These are phyloP conservation scores for Yarrowia divulgata DNA, from an alignment of 805 yeast genomes.

Conservation along the genomic window DNA sequence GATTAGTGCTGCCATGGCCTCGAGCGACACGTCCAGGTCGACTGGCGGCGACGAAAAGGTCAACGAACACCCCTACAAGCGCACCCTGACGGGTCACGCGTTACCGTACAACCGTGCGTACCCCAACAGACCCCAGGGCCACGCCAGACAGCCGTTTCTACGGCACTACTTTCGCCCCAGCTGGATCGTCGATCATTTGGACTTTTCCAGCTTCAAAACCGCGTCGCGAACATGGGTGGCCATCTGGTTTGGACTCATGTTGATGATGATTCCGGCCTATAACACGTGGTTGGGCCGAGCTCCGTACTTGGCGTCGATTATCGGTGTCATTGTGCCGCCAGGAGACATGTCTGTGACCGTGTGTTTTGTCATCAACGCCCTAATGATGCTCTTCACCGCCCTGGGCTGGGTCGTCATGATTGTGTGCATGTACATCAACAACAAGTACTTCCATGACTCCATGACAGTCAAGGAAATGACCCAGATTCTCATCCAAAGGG, in stretches of 20 bases:
- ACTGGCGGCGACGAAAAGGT: slow-evolving; percentile 9
- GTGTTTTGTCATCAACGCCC: slow-evolving; percentile 1
- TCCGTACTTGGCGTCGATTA: slow-evolving; percentile 14
- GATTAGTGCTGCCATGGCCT: not conserved
- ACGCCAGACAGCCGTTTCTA: not conserved
- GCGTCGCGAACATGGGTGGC: slow-evolving; percentile 13
- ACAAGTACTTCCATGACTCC: slow-evolving; percentile 7
- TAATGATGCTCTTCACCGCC: slow-evolving; percentile 10
- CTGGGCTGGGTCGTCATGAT: slow-evolving; percentile 17
- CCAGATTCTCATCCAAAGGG: not conserved
- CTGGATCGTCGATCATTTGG: slow-evolving; percentile 16
- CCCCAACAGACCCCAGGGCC: slow-evolving; percentile 11
- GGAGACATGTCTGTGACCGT: slow-evolving; percentile 13
- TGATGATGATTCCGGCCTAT: slow-evolving; percentile 23
- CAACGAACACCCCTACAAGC: slow-evolving; percentile 6
- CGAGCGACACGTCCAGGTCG: slow-evolving; percentile 10
- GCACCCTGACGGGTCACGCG: slow-evolving; percentile 5
- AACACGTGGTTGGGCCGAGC: slow-evolving; percentile 11
- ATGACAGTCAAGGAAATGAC: not conserved
- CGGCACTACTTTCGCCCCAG: slow-evolving; percentile 7
- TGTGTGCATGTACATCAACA: slow-evolving; percentile 21
- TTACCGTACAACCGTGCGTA: slow-evolving; percentile 10
- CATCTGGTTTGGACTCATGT: slow-evolving; percentile 11
- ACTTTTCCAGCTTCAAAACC: not conserved
- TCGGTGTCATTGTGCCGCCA: slow-evolving; percentile 1